Base-by-base conservation (phyloP, 805 yeast genomes). In the Millerozyma acaciae region DNA sequence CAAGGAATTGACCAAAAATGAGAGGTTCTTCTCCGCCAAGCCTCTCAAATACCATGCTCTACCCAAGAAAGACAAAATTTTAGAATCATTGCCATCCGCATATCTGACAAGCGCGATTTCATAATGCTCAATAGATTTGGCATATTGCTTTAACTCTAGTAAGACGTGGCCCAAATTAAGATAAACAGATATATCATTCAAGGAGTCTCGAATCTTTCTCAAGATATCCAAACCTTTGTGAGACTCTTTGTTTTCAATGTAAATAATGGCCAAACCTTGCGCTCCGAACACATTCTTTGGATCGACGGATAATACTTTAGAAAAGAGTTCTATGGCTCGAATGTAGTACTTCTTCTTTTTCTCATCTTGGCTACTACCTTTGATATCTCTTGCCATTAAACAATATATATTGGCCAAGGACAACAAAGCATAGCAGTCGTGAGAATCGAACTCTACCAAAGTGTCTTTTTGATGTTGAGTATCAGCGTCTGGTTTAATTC, bases 241-340 rank as follows among this genome's bases (percentile, higher is more conserved):
- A 21, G 76, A 62, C 45, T 84, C 80, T 44, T 80, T 80, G 49
- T 80, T 81, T 50, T 90, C 97, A 8, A 95, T 94, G 56, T 87
- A 84, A 4, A 88, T 78, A 35, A 93, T 87, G 1, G 97, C 97
- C 41, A 93, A 71, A 35, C 99, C 99, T 59, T 93, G 98, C 1
- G 98, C 97, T 4, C 98, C 99, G 63, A 81, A 93, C 1, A 89
- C 90, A 53, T 90, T 86, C 45, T 73, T 69, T 2, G 89, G 77
- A 61, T 93, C 97, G 18, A 88, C 61, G 32, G 84, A 80, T 34
- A 93, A 64, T 2, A 87, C 96, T 60, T 93, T 93, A 50, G 87
- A 84, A 56, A 78, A 90, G 38, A 93, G 68, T 60, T 90, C 97
- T 9, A 89, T 83, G n/a, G 96, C 96, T 57, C 95, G 78, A 28